Evolutionary conservation across 495 filamentous ascomycete species (phyloP).

Genomic region (Neurospora sp.): DNA sequence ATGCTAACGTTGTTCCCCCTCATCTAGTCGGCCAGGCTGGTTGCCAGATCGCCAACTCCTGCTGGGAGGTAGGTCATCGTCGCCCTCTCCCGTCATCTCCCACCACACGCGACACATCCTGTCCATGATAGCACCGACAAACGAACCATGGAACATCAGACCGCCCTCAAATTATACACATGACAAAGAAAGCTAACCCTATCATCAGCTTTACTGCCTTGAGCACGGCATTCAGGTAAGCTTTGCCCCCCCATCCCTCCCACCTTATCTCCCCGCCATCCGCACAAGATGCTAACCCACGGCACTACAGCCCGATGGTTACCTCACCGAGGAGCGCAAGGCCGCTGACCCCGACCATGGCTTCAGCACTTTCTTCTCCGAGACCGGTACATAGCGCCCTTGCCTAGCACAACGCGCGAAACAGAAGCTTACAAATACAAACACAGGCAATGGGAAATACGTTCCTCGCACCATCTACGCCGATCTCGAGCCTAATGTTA

Average conservation of each 20-base stretch:
- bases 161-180: neutral
- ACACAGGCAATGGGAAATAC: constrained; percentile 89
- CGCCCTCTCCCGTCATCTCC: neutral
- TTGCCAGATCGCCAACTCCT: constrained; percentile 99
- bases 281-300: neutral
- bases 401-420: neutral
- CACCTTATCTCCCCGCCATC: constrained; percentile 7
- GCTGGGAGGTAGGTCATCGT: constrained; percentile 83
- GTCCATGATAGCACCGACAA: neutral
- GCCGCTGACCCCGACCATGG: constrained; percentile 84
- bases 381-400: constrained; percentile 69
- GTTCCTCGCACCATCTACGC: constrained; percentile 98
- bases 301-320: constrained; percentile 77
- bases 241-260: constrained; percentile 25
- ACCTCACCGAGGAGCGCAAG: constrained; percentile 97
- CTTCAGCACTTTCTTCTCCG: constrained; percentile 99
- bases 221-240: constrained; percentile 97
- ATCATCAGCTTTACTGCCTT: constrained; percentile 87
- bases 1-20: constrained; percentile 30
- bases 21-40: constrained; percentile 92
- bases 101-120: neutral
- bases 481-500: constrained; percentile 98
- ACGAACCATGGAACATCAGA: neutral
- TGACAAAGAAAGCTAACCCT: constrained; percentile 10
- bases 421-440: constrained; percentile 3